These are phyloP conservation scores for Beta vulgaris DNA, from an alignment of 148 eudicot genomes.

Conservation along the genomic window DNA sequence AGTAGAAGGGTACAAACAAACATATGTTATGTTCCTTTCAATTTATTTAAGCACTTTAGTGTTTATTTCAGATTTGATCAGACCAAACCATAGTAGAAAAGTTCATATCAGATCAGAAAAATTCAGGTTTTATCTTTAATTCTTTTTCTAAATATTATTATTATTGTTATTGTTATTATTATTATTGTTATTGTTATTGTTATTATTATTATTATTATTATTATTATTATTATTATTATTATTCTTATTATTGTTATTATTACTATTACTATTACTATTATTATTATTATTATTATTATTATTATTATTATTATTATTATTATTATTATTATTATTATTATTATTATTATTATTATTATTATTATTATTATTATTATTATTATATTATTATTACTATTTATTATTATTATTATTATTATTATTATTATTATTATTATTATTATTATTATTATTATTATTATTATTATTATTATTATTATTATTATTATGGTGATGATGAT, in stretches of 20 bases:
- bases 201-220: neutral
- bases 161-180: slow-evolving; percentile 1
- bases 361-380: neutral
- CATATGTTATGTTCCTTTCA: too few relatives aligned
- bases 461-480: neutral
- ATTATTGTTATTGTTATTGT: neutral
- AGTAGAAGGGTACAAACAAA: too few relatives aligned
- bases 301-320: slow-evolving; percentile 1
- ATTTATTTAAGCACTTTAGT: too few relatives aligned
- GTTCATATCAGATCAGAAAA: too few relatives aligned
- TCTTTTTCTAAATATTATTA: too few relatives aligned
- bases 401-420: slow-evolving; percentile 1
- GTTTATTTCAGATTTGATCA: too few relatives aligned
- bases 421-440: neutral
- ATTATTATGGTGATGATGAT: neutral
- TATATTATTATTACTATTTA: neutral
- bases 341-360: neutral
- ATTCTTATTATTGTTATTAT: neutral
- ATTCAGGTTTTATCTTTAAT: too few relatives aligned
- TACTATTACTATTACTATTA: neutral
- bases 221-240: slow-evolving; percentile 1
- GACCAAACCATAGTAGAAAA: too few relatives aligned
- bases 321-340: slow-evolving; percentile 1
- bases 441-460: neutral
- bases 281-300: neutral